Base-by-base conservation (phyloP, 225 moss, liverwort and hornwort genomes). In the Sphagnum tenellum region DNA sequence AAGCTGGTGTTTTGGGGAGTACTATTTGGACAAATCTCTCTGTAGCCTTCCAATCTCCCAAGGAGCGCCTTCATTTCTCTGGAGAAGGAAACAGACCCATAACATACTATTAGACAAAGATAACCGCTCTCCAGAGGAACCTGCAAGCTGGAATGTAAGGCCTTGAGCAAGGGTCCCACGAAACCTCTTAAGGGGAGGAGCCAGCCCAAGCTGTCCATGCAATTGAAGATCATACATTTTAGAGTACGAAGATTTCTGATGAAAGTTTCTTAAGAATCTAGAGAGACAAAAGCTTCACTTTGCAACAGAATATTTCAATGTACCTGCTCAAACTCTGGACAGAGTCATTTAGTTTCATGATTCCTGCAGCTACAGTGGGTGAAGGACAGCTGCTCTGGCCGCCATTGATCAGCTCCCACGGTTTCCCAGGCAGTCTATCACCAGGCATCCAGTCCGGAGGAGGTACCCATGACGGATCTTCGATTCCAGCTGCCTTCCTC, bases 391-490 rank as follows among this genome's bases (percentile, higher is more conserved):
- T 29, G 29, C 29, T 29, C 29, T 29, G 29, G 29, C 29, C 29
- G 29, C 29, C 29, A 1, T 29, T 66, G 46, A 76, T 78, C 8
- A 76, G 44, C 11, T 68, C 73, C 81, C 81, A 81, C 44, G 72
- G 76, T 52, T 74, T 70, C 64, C 70, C 75, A 29, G 76, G 74
- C 56, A 79, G 69, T 76, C 64, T 69, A 72, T 85, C 85, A 47
- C 85, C 85, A 48, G 44, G 69, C 76, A 79, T 85, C 85, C 85
- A 85, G 62, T 74, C 85, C 9, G 29, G 68, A 3, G 85, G 85
- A 29, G 85, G 85, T 69, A 85, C 75, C 85, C 85, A 85, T 45
- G 78, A 79, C n/a, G 85, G 85, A 69, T 85, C 85, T 68, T 85
- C 85, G 14, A 85, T 70, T 57, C 85, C 85, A 56, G 85, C 85